phyloP scores from a whole-genome alignment of 352 stramenopile species.

The Globisporangium echinulatum region DNA sequence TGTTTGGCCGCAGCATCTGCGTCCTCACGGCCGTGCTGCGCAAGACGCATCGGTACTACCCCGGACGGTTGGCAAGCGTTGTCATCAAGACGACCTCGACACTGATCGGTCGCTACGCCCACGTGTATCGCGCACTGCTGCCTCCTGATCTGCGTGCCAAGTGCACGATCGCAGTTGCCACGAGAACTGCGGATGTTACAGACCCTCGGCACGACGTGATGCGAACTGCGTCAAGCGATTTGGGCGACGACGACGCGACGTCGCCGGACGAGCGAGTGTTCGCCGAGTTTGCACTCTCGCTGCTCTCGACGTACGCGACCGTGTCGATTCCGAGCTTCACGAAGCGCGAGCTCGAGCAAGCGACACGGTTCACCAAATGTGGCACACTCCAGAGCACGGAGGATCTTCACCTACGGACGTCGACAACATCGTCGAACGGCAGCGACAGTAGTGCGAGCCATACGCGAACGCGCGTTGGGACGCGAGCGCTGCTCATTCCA shows the following conservation, averaged over 20 bases:
- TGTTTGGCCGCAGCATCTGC: constrained; percentile 19
- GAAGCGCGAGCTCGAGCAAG: constrained; percentile 26
- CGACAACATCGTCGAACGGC: not conserved
- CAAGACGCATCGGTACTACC: constrained; percentile 21
- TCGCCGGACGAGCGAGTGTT: constrained; percentile 20
- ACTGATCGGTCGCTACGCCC: constrained; percentile 7
- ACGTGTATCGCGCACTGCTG: constrained; percentile 12
- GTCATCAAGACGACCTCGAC: constrained; percentile 13
- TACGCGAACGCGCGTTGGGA: constrained; percentile 6
- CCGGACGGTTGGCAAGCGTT: constrained; percentile 17
- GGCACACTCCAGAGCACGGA: constrained; percentile 13
- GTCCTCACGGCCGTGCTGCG: constrained; percentile 20
- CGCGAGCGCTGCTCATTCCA: constrained; percentile 13
- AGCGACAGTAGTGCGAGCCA: not conserved
- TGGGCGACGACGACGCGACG: not conserved
- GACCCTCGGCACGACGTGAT: too few relatives aligned
- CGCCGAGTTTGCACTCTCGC: constrained; percentile 19
- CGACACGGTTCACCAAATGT: constrained; percentile 20
- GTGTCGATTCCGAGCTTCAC: constrained; percentile 26
- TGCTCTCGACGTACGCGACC: constrained; percentile 23
- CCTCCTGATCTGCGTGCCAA: constrained; percentile 9
- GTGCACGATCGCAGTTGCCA: constrained; percentile 4
- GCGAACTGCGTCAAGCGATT: too few relatives aligned
- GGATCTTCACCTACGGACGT: not conserved
- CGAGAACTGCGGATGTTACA: too few relatives aligned